Conservation (phyloP, 495 filamentous ascomycete genomes). For the Neurospora sp. region DNA sequence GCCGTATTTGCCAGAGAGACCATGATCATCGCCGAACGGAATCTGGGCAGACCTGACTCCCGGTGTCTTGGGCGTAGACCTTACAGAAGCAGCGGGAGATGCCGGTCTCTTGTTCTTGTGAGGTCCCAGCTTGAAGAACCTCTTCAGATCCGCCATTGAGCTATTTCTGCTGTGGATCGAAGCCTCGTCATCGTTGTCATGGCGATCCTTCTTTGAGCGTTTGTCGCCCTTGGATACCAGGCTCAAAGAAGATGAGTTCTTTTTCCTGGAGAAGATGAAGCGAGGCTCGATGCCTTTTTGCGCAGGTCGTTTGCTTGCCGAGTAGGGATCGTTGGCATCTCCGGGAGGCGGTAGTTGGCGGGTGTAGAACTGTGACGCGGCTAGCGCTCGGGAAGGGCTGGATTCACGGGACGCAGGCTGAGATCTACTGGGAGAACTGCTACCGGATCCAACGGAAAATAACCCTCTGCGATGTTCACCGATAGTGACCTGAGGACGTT, state of each 20-base stretch:
- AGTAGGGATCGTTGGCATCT: slow-evolving; percentile 82
- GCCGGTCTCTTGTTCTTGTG: slow-evolving; percentile 51
- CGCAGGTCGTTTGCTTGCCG: slow-evolving; percentile 66
- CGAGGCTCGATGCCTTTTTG: slow-evolving; percentile 67
- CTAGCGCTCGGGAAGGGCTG: slow-evolving; percentile 50
- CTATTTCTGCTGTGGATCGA: slow-evolving; percentile 49
- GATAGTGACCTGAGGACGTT: slow-evolving; percentile 16
- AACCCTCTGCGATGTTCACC: slow-evolving; percentile 51
- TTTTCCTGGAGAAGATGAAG: slow-evolving; percentile 65
- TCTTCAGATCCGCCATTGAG: slow-evolving; percentile 89
- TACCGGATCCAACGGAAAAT: slow-evolving; percentile 56
- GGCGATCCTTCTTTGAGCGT: slow-evolving; percentile 19
- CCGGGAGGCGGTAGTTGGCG: slow-evolving; percentile 70
- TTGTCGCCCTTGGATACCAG: slow-evolving; percentile 23
- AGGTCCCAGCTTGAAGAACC: slow-evolving; percentile 71
- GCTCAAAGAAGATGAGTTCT: slow-evolving; percentile 37
- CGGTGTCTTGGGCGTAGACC: slow-evolving; percentile 45
- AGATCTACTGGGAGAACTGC: slow-evolving; percentile 53
- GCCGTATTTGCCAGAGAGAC: slow-evolving; percentile 82
- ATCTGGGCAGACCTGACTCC: slow-evolving; percentile 52
- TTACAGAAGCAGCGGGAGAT: slow-evolving; percentile 45
- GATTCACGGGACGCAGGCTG: slow-evolving; percentile 53
- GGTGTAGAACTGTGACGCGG: slow-evolving; percentile 47
- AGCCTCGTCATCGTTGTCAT: slow-evolving; percentile 38
- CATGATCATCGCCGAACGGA: slow-evolving; percentile 92